These are phyloP conservation scores for Globisporangium takayamanum DNA, from an alignment of 352 stramenopile genomes.

Conservation along the genomic window DNA sequence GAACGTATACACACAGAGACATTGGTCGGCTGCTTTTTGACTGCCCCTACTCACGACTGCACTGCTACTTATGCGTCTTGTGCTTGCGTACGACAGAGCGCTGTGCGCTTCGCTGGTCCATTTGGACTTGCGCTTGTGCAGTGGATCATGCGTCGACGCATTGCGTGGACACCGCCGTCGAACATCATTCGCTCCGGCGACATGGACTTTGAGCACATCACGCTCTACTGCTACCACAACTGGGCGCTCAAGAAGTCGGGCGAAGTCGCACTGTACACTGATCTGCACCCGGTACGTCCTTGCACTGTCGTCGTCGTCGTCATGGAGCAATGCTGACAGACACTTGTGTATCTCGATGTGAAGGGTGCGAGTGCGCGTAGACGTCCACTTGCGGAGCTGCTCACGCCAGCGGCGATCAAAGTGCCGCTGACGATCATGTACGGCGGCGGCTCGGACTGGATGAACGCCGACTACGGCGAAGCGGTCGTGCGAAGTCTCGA, in stretches of 20 bases:
- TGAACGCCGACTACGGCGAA: conserved; percentile 60
- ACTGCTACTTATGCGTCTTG: neutral
- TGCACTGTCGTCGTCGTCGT: neutral
- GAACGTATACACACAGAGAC: neutral
- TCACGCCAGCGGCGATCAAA: conserved; percentile 40
- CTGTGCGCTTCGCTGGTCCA: conserved; percentile 56
- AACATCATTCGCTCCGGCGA: conserved; percentile 75
- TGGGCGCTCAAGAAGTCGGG: conserved; percentile 67
- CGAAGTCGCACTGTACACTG: conserved; percentile 71
- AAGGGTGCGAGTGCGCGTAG: conserved; percentile 49
- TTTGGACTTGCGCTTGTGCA: conserved; percentile 48
- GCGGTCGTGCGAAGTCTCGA: conserved; percentile 52
- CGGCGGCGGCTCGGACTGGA: conserved; percentile 71
- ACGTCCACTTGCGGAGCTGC: conserved; percentile 42
- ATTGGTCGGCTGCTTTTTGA: too few relatives aligned
- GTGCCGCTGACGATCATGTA: conserved; percentile 82
- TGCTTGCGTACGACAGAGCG: conserved; percentile 23
- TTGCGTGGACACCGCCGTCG: conserved; percentile 52
- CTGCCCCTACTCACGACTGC: neutral
- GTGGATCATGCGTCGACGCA: conserved; percentile 47
- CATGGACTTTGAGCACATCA: conserved; percentile 62
- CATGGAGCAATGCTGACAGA: neutral
- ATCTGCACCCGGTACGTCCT: conserved; percentile 51
- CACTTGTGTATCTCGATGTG: neutral
- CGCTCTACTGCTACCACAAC: conserved; percentile 77